Evolutionary conservation across 352 stramenopile species (phyloP).

Genomic region (Phytophthora pinifolia): DNA sequence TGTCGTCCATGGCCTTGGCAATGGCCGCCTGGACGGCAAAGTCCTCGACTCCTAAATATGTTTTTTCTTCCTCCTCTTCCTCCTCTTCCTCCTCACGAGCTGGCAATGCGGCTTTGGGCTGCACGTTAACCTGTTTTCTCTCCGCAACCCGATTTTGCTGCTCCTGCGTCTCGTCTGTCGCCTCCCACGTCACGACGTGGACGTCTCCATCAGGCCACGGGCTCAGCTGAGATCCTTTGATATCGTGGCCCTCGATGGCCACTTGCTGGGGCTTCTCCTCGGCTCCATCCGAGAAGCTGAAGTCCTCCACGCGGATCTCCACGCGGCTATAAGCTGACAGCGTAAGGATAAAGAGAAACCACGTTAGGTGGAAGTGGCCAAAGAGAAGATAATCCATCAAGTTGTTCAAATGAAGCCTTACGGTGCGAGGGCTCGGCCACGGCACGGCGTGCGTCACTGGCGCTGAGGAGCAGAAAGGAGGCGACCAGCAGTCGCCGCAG

Average conservation of each 20-base stretch:
- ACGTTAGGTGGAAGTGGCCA: too few species aligned
- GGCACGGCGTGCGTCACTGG: constrained; percentile 37
- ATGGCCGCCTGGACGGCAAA: constrained; percentile 11
- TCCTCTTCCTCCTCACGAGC: constrained; percentile 7
- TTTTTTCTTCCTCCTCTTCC: constrained; percentile 9
- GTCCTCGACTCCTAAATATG: constrained; percentile 1
- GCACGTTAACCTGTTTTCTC: neutral
- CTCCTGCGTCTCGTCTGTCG: constrained; percentile 17
- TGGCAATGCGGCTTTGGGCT: neutral
- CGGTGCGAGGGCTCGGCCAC: constrained; percentile 36
- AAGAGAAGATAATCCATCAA: too few species aligned
- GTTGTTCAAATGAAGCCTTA: constrained; percentile 6
- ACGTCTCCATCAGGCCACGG: constrained; percentile 30
- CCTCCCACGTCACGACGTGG: constrained; percentile 34
- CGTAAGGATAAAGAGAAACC: constrained; percentile 1
- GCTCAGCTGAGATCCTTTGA: constrained; percentile 51
- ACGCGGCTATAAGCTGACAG: constrained; percentile 33
- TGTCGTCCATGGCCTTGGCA: constrained; percentile 14
- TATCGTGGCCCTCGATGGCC: constrained; percentile 57
- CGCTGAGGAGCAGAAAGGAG: constrained; percentile 32
- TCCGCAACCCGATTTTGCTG: constrained; percentile 4
- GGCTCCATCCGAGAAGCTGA: constrained; percentile 58
- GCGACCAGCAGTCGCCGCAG: constrained; percentile 25
- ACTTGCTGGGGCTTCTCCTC: constrained; percentile 39
- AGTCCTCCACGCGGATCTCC: constrained; percentile 71